Conservation (phyloP, 495 filamentous ascomycete species). For the Mytilinidion resinicola region DNA sequence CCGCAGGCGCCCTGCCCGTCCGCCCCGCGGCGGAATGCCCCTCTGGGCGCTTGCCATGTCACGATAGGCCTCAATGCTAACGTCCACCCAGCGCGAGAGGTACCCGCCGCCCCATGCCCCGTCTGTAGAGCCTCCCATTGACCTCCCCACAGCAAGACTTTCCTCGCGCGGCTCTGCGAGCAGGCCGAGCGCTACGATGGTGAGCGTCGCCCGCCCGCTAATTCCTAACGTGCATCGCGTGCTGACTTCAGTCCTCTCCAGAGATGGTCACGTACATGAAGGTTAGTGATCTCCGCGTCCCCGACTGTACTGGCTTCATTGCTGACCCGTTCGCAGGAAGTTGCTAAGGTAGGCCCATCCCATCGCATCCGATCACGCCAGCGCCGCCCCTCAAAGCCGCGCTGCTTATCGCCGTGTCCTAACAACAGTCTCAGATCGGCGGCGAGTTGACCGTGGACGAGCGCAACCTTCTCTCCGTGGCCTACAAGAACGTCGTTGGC, state of each 20-base stretch:
- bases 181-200: constrained; percentile 99
- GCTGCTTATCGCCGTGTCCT: background rate
- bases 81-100: constrained; percentile 25
- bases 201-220: constrained; percentile 41
- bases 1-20: constrained; percentile 9
- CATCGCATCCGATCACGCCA: constrained; percentile 6
- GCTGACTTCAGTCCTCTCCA: constrained; percentile 39
- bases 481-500: constrained; percentile 99
- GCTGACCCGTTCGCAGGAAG: constrained; percentile 55
- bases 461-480: constrained; percentile 97
- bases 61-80: constrained; percentile 25
- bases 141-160: constrained; percentile 78
- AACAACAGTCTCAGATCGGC: constrained; percentile 55
- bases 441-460: constrained; percentile 96
- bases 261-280: constrained; percentile 99
- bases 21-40: constrained; percentile 7
- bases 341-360: constrained; percentile 78
- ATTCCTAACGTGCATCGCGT: constrained; percentile 9
- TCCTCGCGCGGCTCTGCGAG: constrained; percentile 99
- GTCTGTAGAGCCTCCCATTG: constrained; percentile 8
- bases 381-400: background rate
- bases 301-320: background rate
- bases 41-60: constrained; percentile 15
- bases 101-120: background rate
- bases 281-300: constrained; percentile 45